phyloP scores from a whole-genome alignment of 768 basidiomycete species.

The Sporobolomyces pararoseus region DNA sequence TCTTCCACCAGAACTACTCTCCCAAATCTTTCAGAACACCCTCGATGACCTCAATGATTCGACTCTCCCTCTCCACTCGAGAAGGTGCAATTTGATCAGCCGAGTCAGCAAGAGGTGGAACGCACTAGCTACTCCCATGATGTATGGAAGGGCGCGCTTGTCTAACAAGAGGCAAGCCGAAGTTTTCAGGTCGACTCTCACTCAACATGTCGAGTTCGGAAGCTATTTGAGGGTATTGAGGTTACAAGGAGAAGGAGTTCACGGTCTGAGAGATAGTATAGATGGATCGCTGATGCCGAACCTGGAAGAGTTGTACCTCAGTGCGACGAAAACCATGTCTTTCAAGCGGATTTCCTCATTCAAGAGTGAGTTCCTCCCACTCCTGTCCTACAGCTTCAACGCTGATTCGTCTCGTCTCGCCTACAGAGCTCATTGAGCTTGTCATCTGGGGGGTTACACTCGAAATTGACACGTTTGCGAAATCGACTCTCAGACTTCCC shows the following conservation, averaged over 20 bases:
- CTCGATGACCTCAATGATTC: not conserved
- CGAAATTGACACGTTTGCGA: too few relatives aligned
- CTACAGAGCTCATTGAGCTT: not conserved
- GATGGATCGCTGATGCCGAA: not conserved
- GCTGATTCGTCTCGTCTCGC: too few relatives aligned
- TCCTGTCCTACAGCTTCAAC: too few relatives aligned
- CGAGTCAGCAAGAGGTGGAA: not conserved
- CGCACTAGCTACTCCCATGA: not conserved
- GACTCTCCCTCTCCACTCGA: not conserved
- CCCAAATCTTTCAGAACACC: not conserved
- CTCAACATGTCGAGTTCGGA: not conserved
- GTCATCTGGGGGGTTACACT: not conserved
- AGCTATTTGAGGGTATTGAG: not conserved
- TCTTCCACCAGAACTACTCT: constrained; percentile 2
- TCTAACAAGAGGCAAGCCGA: too few relatives aligned
- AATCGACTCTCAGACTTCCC: not conserved
- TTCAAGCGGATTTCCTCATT: not conserved
- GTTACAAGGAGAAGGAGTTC: too few relatives aligned
- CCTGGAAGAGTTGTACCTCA: not conserved
- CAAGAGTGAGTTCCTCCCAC: not conserved
- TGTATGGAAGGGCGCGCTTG: not conserved
- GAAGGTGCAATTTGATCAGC: not conserved
- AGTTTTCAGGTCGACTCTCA: not conserved
- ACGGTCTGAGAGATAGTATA: too few relatives aligned
- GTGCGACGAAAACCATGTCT: not conserved